These are phyloP conservation scores for Umbelopsis vinacea DNA, from an alignment of 192 early-diverging fungal species.

Conservation along the genomic window DNA sequence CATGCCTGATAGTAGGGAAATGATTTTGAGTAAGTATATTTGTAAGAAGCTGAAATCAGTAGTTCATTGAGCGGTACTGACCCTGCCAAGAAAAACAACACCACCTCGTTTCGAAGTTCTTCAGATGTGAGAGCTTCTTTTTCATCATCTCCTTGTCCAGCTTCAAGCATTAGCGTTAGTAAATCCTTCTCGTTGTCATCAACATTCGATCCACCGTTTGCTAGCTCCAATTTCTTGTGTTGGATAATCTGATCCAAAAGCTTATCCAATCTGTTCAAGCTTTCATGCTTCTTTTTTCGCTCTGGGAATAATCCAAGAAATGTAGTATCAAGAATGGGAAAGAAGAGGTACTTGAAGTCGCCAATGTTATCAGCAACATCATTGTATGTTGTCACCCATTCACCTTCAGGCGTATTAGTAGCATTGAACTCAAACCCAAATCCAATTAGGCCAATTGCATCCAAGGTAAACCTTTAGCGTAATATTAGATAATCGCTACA, in stretches of 20 bases:
- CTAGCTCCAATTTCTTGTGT: conserved; percentile 10
- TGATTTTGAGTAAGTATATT: not conserved
- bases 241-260: conserved; percentile 29
- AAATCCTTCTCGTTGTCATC: conserved; percentile 34
- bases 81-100: conserved; percentile 2
- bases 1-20: conserved; percentile 46
- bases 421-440: conserved; percentile 44
- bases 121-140: conserved; percentile 3
- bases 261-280: conserved; percentile 21
- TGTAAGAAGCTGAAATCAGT: too few relatives aligned
- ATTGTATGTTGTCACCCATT: conserved; percentile 34
- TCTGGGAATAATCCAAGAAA: conserved; percentile 25
- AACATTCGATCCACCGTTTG: not conserved
- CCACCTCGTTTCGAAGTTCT: conserved; percentile 29
- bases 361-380: conserved; percentile 11
- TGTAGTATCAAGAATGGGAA: conserved; percentile 30
- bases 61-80: not conserved
- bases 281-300: conserved; percentile 25
- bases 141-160: conserved; percentile 11
- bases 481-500: not conserved
- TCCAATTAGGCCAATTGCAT: conserved; percentile 37
- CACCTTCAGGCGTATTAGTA: conserved; percentile 6
- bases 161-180: conserved; percentile 40
- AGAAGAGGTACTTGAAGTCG: conserved; percentile 21
- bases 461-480: conserved; percentile 22